phyloP scores from a whole-genome alignment of 2,329 filamentous ascomycete species.

The Alternaria angustiovoidea region DNA sequence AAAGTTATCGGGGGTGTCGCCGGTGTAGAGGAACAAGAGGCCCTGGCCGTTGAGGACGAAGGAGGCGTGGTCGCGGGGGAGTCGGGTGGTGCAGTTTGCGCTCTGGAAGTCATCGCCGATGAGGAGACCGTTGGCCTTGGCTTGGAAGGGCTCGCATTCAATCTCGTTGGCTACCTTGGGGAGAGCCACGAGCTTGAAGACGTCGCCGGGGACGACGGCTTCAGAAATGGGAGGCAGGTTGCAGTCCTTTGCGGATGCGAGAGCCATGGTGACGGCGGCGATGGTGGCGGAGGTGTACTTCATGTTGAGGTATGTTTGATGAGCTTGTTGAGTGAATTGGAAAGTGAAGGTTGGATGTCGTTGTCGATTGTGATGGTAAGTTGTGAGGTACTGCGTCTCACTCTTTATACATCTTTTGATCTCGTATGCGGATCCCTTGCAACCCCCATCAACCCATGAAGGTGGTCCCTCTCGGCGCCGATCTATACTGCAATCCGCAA shows the following conservation, averaged over 20 bases:
- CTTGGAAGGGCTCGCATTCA: background rate
- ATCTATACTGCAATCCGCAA: background rate
- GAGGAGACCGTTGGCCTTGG: fast-evolving
- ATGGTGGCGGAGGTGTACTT: constrained; percentile 1
- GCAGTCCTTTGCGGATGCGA: constrained; percentile 6
- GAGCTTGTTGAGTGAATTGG: background rate
- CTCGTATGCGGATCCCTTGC: background rate
- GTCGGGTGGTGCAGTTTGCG: background rate
- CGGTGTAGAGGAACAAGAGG: background rate
- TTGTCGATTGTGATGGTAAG: background rate
- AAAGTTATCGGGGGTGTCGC: background rate
- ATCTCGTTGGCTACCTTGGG: constrained; percentile 1
- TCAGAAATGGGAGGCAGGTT: background rate
- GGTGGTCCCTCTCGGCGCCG: background rate
- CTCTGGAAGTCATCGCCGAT: background rate
- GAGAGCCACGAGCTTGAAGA: constrained; percentile 6
- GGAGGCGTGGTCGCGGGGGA: background rate
- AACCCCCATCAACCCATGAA: background rate
- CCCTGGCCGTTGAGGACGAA: background rate
- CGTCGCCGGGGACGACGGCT: background rate
- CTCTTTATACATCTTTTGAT: background rate
- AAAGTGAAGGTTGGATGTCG: background rate
- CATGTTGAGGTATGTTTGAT: background rate
- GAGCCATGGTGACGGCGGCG: background rate
- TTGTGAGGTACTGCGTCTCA: background rate